phyloP scores from a whole-genome alignment of 2,329 filamentous ascomycete genomes.

The Aplosporella prunicola region DNA sequence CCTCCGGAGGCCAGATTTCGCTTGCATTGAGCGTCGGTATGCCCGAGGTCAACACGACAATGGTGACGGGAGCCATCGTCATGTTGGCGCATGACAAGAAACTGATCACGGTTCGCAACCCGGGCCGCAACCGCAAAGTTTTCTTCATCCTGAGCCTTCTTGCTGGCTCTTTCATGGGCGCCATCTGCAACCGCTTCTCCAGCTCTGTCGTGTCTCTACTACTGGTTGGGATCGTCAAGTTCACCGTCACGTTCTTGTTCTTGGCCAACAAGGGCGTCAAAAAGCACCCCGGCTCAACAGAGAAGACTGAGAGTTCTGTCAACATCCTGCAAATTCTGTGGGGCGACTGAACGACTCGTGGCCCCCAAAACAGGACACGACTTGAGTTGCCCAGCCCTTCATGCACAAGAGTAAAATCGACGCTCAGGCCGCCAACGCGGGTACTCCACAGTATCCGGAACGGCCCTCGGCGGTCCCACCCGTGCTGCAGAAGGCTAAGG shows the following conservation, averaged over 20 bases:
- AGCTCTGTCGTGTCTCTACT: constrained; percentile 16
- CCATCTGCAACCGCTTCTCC: constrained; percentile 12
- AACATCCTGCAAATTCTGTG: constrained; percentile 5
- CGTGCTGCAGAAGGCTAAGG: too few species aligned
- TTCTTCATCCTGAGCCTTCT: constrained; percentile 17
- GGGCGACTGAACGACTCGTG: constrained; percentile 3
- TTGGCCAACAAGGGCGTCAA: constrained; percentile 18
- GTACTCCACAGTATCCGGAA: too few species aligned
- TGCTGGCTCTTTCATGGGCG: constrained; percentile 19
- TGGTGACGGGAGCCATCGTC: constrained; percentile 21
- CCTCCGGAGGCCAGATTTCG: constrained; percentile 18
- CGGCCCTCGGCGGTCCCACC: too few species aligned
- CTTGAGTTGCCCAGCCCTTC: too few species aligned
- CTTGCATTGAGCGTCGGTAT: constrained; percentile 17
- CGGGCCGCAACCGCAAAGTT: constrained; percentile 16
- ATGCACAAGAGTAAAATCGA: too few species aligned
- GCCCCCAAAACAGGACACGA: too few species aligned
- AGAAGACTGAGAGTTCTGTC: constrained; percentile 5
- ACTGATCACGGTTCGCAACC: constrained; percentile 15
- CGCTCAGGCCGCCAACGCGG: too few species aligned
- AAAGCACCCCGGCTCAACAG: constrained; percentile 10
- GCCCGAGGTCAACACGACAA: constrained; percentile 22
- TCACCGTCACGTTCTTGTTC: constrained; percentile 15
- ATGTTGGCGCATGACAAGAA: constrained; percentile 17
- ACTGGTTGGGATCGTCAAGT: constrained; percentile 15